phyloP scores from a whole-genome alignment of 495 filamentous ascomycete genomes.

The Trichoderma asperelloides region DNA sequence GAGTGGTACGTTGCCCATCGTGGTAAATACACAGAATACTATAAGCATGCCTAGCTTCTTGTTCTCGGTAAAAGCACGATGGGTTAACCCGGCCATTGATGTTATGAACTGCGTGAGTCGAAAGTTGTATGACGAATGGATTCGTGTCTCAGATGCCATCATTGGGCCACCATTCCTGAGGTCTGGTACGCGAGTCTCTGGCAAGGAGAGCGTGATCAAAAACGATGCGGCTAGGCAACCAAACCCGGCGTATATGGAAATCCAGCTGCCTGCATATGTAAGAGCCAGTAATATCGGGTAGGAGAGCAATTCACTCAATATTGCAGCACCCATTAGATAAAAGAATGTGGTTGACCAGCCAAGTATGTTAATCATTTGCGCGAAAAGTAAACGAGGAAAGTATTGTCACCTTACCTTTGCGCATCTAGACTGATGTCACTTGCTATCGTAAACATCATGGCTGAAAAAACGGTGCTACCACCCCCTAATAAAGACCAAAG shows the following conservation, averaged over 20 bases:
- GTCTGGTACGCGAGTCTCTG: background rate
- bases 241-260: background rate
- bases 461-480: background rate
- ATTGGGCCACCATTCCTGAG: background rate
- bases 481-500: background rate
- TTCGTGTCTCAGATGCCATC: background rate
- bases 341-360: background rate
- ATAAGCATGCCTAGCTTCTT: slow-evolving; percentile 3
- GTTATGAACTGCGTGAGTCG: background rate
- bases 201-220: background rate
- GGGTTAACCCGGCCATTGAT: background rate
- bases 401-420: background rate
- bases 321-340: background rate
- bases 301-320: background rate
- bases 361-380: background rate
- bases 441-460: background rate
- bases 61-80: background rate
- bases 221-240: background rate
- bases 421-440: background rate
- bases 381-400: background rate
- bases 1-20: background rate
- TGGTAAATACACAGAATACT: background rate
- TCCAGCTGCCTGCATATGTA: background rate
- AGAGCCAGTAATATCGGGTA: background rate
- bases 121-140: background rate